phyloP scores from a whole-genome alignment of 169 alveolate species.

The Eimeria falciformis region DNA sequence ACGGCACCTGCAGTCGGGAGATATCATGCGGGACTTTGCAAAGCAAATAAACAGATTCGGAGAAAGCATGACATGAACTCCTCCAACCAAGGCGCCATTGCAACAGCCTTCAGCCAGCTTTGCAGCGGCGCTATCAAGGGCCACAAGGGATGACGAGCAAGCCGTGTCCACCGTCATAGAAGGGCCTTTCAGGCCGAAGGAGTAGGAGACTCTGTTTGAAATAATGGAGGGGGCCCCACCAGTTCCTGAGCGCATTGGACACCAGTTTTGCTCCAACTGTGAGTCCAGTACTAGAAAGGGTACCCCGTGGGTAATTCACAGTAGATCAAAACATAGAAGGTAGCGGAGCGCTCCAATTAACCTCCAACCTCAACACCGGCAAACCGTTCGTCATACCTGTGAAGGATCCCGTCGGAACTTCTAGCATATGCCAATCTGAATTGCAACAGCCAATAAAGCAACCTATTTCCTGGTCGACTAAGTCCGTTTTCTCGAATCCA shows the following conservation, averaged over 20 bases:
- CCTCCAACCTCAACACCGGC: not conserved
- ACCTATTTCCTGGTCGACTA: constrained; percentile 78
- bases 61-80: constrained; percentile 85
- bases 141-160: constrained; percentile 88
- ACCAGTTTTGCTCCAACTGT: not conserved
- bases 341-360: too few species aligned
- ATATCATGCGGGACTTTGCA: constrained; percentile 84
- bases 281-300: not conserved
- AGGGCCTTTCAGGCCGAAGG: constrained; percentile 86
- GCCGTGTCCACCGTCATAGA: constrained; percentile 88
- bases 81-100: constrained; percentile 85
- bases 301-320: not conserved
- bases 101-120: constrained; percentile 80
- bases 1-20: constrained; percentile 84
- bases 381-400: constrained; percentile 45
- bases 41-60: constrained; percentile 86
- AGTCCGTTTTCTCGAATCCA: constrained; percentile 67
- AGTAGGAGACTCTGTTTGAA: constrained; percentile 86
- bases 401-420: constrained; percentile 73
- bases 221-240: constrained; percentile 81
- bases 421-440: constrained; percentile 81
- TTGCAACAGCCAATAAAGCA: constrained; percentile 84
- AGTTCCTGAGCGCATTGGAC: constrained; percentile 53
- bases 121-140: constrained; percentile 83
- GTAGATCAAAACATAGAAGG: not conserved